These are phyloP conservation scores for Calocera cornea DNA, from an alignment of 768 basidiomycete genomes.

Conservation along the genomic window DNA sequence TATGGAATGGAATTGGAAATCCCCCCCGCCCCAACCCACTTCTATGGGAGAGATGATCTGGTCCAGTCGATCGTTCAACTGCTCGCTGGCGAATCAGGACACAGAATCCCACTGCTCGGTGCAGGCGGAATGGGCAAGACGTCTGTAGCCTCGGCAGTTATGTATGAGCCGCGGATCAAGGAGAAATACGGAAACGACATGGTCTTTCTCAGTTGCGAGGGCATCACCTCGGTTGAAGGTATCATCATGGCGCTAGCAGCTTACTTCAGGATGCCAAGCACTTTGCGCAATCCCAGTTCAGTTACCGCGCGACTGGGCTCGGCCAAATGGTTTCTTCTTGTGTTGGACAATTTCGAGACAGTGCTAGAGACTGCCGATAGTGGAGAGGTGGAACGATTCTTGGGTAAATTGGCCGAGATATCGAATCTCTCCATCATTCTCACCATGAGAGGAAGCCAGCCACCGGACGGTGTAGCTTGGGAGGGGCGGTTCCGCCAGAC, in stretches of 20 bases:
- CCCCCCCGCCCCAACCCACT: conserved; percentile 8
- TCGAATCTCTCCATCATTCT: conserved; percentile 23
- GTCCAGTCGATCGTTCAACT: conserved; percentile 10
- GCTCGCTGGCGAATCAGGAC: neutral
- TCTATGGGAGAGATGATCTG: conserved; percentile 13
- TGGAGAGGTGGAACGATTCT: conserved; percentile 18
- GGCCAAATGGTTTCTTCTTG: conserved; percentile 21
- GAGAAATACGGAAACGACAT: conserved; percentile 18
- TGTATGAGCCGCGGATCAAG: conserved; percentile 18
- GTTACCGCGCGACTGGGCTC: conserved; percentile 18
- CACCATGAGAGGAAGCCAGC: conserved; percentile 23
- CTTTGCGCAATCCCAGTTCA: conserved; percentile 15
- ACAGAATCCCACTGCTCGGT: conserved; percentile 17
- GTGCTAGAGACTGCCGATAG: conserved; percentile 23
- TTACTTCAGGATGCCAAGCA: conserved; percentile 17
- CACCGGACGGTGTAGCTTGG: conserved; percentile 7
- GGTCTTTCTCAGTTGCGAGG: conserved; percentile 28
- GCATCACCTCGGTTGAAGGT: conserved; percentile 18
- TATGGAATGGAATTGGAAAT: too few relatives aligned
- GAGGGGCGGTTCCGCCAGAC: neutral
- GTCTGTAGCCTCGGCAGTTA: conserved; percentile 26
- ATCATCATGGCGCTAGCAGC: conserved; percentile 20
- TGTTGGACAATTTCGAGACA: conserved; percentile 33
- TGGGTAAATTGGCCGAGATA: conserved; percentile 18
- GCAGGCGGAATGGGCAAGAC: conserved; percentile 32